phyloP scores from a whole-genome alignment of 495 filamentous ascomycete genomes.

The Letharia columbiana region DNA sequence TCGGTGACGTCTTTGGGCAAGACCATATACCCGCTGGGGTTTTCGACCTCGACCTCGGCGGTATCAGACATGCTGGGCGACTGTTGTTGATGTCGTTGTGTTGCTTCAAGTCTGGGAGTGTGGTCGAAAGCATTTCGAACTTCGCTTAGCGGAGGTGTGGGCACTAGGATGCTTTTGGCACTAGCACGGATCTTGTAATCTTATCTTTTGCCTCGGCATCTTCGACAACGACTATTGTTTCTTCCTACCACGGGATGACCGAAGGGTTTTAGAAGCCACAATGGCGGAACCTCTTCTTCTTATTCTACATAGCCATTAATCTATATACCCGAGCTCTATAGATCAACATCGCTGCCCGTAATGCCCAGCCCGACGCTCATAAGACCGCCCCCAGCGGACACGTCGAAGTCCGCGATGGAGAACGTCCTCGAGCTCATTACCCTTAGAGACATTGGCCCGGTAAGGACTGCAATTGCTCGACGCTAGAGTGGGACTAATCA shows the following conservation, averaged over 20 bases:
- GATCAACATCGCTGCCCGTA: neutral
- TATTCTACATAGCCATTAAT: neutral
- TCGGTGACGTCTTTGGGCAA: slow-evolving; percentile 90
- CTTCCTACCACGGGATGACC: neutral
- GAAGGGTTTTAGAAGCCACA: neutral
- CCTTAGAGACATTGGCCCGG: slow-evolving; percentile 69
- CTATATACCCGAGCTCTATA: neutral
- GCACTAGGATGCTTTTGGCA: slow-evolving; percentile 6
- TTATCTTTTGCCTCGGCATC: slow-evolving; percentile 14
- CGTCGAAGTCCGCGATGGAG: slow-evolving; percentile 73
- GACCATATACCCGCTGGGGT: slow-evolving; percentile 59
- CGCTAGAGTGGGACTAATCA: neutral
- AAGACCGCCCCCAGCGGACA: slow-evolving; percentile 60
- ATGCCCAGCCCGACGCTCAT: slow-evolving; percentile 56
- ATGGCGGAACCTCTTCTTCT: neutral
- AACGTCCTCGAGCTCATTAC: slow-evolving; percentile 79
- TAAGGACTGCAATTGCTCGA: slow-evolving; percentile 32
- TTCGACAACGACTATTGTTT: neutral
- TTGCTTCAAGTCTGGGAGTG: neutral
- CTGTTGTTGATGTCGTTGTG: neutral
- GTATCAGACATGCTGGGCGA: slow-evolving; percentile 78
- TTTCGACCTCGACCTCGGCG: slow-evolving; percentile 90
- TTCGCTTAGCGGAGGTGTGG: slow-evolving; percentile 11
- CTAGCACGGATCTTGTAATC: neutral
- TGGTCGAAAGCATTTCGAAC: slow-evolving; percentile 1